Conservation (phyloP, 495 filamentous ascomycete species). For the Penicillium argentinense region DNA sequence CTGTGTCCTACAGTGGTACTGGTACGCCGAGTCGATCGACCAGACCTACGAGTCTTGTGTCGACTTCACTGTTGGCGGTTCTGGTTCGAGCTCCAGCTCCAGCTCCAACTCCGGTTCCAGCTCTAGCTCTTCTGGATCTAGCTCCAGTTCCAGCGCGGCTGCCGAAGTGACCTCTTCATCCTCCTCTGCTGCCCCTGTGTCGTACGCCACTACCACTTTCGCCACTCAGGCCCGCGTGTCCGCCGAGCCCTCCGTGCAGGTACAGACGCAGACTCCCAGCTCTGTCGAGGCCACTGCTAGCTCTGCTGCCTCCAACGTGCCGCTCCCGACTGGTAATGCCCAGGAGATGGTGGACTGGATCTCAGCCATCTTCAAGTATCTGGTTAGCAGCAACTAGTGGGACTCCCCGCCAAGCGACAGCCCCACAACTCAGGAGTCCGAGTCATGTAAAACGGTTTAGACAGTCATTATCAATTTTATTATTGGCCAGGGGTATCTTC, state of each 20-base stretch:
- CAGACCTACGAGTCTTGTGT: conserved; percentile 76
- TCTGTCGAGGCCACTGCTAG: conserved; percentile 8
- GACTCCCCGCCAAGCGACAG: not conserved
- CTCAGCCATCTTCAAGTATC: conserved; percentile 25
- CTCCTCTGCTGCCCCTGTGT: conserved; percentile 2
- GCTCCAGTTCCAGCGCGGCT: not conserved
- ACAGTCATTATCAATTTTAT: not conserved
- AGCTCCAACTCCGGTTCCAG: conserved; percentile 7
- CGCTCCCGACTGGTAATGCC: conserved; percentile 27
- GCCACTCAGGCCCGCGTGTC: conserved; percentile 13
- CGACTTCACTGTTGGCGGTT: conserved; percentile 61
- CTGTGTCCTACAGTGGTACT: conserved; percentile 71
- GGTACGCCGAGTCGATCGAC: conserved; percentile 62
- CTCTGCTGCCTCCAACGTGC: conserved; percentile 2
- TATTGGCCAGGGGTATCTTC: too few relatives aligned
- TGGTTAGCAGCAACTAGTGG: conserved; percentile 11
- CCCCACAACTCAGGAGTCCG: not conserved
- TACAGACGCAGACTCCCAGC: not conserved
- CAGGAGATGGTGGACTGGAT: conserved; percentile 29
- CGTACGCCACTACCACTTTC: not conserved
- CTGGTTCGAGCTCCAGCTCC: conserved; percentile 22
- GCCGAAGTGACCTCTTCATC: conserved; percentile 2
- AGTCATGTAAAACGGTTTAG: not conserved
- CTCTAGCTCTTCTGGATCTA: conserved; percentile 4
- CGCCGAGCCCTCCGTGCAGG: not conserved